Conservation (phyloP, 1,284 basidiomycete species). For the Pyrrhoderma noxium region DNA sequence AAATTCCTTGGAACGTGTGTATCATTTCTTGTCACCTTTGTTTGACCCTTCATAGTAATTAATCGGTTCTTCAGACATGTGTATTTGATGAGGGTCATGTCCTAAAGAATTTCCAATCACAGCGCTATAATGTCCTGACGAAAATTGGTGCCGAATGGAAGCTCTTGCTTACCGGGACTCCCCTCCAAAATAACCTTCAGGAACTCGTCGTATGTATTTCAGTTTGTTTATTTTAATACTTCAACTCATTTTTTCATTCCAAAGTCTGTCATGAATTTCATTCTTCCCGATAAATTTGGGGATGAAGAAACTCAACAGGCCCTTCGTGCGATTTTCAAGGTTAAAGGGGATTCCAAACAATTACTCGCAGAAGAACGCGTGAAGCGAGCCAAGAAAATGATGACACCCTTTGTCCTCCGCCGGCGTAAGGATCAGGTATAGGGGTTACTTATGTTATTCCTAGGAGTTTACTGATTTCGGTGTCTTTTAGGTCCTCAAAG, state of each 20-base stretch:
- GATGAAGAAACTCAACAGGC: constrained; percentile 61
- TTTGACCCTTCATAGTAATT: constrained; percentile 9
- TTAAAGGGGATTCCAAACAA: constrained; percentile 81
- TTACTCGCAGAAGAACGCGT: constrained; percentile 87
- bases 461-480: constrained; percentile 1
- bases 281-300: constrained; percentile 86
- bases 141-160: constrained; percentile 86
- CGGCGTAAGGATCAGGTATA: constrained; percentile 85
- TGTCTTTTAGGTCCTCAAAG: constrained; percentile 70
- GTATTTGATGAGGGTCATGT: constrained; percentile 96
- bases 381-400: constrained; percentile 95
- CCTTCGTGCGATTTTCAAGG: constrained; percentile 94
- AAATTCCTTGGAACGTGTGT: constrained; percentile 86
- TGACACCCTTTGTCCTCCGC: constrained; percentile 96
- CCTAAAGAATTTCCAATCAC: constrained; percentile 94
- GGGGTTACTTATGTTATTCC: constrained; percentile 19
- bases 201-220: constrained; percentile 79
- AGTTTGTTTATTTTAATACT: not conserved
- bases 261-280: constrained; percentile 97
- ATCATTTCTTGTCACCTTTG: not conserved
- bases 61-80: constrained; percentile 57
- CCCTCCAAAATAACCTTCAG: constrained; percentile 86
- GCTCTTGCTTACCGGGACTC: constrained; percentile 91
- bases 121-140: constrained; percentile 87
- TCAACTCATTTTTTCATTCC: constrained; percentile 11